These are phyloP conservation scores for Naganishia randhawae DNA, from an alignment of 768 basidiomycete genomes.

Conservation along the genomic window DNA sequence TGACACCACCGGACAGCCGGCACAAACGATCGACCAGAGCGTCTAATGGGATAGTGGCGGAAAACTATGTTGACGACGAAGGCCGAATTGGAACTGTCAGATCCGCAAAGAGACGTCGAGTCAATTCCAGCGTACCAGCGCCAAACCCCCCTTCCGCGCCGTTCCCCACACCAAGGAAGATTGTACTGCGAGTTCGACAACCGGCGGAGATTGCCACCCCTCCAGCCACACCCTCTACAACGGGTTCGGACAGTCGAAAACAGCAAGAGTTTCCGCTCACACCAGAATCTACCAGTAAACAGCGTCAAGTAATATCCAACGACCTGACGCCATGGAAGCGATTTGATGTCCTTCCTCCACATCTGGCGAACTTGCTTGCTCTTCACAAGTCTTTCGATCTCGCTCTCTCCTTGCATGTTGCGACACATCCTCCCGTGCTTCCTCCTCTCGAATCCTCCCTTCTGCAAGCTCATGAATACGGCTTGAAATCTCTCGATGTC, in stretches of 20 bases:
- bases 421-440: slow-evolving; percentile 47
- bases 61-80: not conserved
- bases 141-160: slow-evolving; percentile 47
- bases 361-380: slow-evolving; percentile 43
- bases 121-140: slow-evolving; percentile 34
- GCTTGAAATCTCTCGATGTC: slow-evolving; percentile 28
- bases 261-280: slow-evolving; percentile 12
- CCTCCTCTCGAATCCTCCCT: slow-evolving; percentile 35
- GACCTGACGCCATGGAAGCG: slow-evolving; percentile 13
- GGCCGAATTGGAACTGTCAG: not conserved
- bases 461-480: slow-evolving; percentile 1
- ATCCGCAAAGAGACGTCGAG: slow-evolving; percentile 5
- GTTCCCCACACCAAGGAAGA: slow-evolving; percentile 41
- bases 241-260: slow-evolving; percentile 28
- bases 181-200: not conserved
- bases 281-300: slow-evolving; percentile 3
- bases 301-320: not conserved
- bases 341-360: slow-evolving; percentile 36
- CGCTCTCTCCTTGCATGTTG: slow-evolving; percentile 45
- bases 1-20: slow-evolving; percentile 21
- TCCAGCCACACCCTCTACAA: slow-evolving; percentile 32
- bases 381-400: slow-evolving; percentile 47
- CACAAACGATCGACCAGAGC: slow-evolving; percentile 13
- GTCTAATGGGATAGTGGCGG: not conserved
- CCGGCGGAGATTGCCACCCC: slow-evolving; percentile 9